These are phyloP conservation scores for Moringa oleifera DNA, from an alignment of 345 rosid species.

Conservation along the genomic window DNA sequence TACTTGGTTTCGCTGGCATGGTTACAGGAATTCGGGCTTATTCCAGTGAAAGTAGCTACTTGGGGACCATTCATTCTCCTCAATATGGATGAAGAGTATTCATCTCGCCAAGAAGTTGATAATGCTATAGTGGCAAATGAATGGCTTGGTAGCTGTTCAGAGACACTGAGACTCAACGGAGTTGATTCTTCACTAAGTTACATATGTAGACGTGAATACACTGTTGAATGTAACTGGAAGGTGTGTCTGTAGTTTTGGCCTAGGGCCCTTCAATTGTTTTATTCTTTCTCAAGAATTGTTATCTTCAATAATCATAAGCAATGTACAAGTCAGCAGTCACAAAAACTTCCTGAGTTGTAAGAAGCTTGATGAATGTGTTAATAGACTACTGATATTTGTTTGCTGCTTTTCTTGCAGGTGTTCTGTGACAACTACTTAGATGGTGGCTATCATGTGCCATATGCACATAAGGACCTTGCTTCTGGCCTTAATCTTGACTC, in stretches of 20 bases:
- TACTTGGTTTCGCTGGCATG: constrained; percentile 18
- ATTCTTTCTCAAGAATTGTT: no score
- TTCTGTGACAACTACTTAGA: constrained; percentile 96
- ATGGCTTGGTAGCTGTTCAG: constrained; percentile 80
- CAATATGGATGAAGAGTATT: constrained; percentile 36
- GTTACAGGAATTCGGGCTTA: constrained; percentile 76
- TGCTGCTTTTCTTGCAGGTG: constrained; percentile 45
- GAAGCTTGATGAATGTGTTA: constrained; percentile 5
- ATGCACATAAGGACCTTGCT: constrained; percentile 81
- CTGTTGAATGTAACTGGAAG: constrained; percentile 88
- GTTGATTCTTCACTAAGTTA: constrained; percentile 55
- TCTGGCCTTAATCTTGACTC: constrained; percentile 77
- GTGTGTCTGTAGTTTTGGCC: constrained; percentile 23
- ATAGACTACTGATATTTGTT: constrained; percentile 9
- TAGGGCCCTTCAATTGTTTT: not conserved
- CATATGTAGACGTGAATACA: constrained; percentile 72
- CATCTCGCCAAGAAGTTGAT: constrained; percentile 21
- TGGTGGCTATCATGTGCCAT: constrained; percentile 97
- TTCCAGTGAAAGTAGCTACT: constrained; percentile 54
- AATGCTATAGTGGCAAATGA: constrained; percentile 36
- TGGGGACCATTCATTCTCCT: constrained; percentile 95
- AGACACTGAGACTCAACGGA: constrained; percentile 46
- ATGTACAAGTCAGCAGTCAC: no score
- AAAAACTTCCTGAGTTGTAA: not conserved
- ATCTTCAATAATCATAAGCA: not conserved